Evolutionary conservation across 176 grass and related monocot genomes (phyloP), one percentile per base, ranked within the genome.

Genomic region (Carex scoparia): DNA sequence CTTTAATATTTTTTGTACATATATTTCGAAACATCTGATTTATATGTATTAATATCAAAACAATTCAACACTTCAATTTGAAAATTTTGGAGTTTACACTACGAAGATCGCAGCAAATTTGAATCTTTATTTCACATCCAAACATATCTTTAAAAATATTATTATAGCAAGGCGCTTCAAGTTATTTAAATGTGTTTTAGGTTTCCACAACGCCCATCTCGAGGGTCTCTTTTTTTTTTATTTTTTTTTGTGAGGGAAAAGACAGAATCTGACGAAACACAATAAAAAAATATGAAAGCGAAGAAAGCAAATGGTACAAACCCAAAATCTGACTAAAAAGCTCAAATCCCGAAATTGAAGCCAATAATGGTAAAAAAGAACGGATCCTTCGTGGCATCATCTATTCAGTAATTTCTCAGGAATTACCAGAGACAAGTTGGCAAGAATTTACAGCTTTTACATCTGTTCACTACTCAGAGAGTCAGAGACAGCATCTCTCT

Each of bases 301-400:
- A 77, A 32, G 40, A 27, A 51, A 15, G 4, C 55, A 54, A 13
- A 77, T 11, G 23, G 74, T 78, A 58, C 48, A 32, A 57, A 78
- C 74, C 69, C 51, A 35, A 28, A 55, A 31, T 33, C 23, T 57
- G 49, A 78, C 74, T 78, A 12, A 14, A 60, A 69, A 56, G 81
- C 81, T 55, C 81, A 83, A 83, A 83, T 83, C 81, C 81, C 81
- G 5, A 83, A 51, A 83, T 10, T 65, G 63, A 51, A 68, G 53
- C 37, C 23, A 83, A 51, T 69, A 54, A 66, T 53, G 49, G 8
- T 53, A 69, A 49, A 83, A 81, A 68, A 55, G 81, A 83, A 69
- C 28, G 42, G 59, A 81, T 61, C 18, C 61, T 49, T 82, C 42
- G 2, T 58, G 3, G 15, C 2, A 23, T 62, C 60, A 33, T 27